Conservation (phyloP, 768 basidiomycete genomes). For the Leccinum sublutescens region DNA sequence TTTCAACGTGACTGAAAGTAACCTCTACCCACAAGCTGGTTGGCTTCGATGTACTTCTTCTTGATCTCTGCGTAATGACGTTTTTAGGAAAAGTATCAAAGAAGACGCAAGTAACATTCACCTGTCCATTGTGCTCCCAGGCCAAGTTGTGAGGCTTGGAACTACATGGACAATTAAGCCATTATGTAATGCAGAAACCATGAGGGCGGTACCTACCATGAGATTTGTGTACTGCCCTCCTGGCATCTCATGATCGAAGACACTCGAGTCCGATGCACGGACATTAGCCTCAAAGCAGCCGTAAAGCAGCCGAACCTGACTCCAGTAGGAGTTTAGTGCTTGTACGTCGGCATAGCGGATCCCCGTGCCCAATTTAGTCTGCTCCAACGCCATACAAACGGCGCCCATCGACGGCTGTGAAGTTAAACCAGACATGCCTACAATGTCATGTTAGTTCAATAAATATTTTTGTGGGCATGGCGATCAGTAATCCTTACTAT, state of each 20-base stretch:
- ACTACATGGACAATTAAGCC: conserved; percentile 47
- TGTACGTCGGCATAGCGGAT: conserved; percentile 97
- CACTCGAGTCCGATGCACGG: conserved; percentile 93
- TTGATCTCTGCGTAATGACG: conserved; percentile 69
- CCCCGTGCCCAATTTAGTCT: conserved; percentile 89
- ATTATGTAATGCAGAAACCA: conserved; percentile 16
- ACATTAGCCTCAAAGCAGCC: conserved; percentile 98
- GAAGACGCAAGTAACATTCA: conserved; percentile 30
- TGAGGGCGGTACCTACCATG: conserved; percentile 58
- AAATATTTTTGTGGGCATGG: neutral
- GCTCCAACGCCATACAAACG: conserved; percentile 91
- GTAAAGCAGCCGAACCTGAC: conserved; percentile 93
- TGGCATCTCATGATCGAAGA: conserved; percentile 99
- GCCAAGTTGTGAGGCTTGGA: conserved; percentile 98
- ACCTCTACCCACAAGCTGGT: conserved; percentile 72
- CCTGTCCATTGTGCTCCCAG: conserved; percentile 95
- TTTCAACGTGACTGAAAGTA: neutral
- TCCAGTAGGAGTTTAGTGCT: conserved; percentile 97
- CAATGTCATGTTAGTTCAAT: conserved; percentile 20
- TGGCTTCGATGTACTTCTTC: conserved; percentile 98
- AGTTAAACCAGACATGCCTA: conserved; percentile 97
- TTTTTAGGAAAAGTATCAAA: conserved; percentile 12
- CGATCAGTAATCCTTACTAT: conserved; percentile 60
- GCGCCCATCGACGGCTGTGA: conserved; percentile 99
- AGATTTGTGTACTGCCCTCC: conserved; percentile 95